Base-by-base conservation (phyloP, 129 eudicot genomes). In the Pulicaria dysenterica region DNA sequence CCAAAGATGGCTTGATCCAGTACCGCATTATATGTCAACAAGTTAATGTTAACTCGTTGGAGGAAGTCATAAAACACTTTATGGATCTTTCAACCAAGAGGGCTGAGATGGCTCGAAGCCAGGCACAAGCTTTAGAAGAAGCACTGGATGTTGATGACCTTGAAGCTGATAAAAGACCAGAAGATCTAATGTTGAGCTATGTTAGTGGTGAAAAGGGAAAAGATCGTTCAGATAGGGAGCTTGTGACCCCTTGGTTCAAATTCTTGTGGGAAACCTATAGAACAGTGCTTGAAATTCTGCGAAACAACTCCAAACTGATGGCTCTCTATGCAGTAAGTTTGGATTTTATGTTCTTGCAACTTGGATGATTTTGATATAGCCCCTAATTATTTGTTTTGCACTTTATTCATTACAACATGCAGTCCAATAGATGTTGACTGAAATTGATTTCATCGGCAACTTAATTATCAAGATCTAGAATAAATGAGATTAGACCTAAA, bases 141-240 rank as follows among this genome's bases (percentile, higher is more conserved):
- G 95, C 95, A 9, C 83, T 88, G 40, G 90, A 91, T 79, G 81
- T 91, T 15, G 92, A 91, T 69, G 95, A 91, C 60, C 62, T 91
- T 16, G 95, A 91, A 79, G 97, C 95, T 17, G 97, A 85, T 75
- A 87, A 80, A 48, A 85, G 89, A 69, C 97, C 97, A 0, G 95
- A 91, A 76, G 95, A 91, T 84, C 77, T 91, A 36, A 88, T 91
- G 95, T 49, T 91, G 76, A 91, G 97, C 72, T 87, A 85, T 81
- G 98, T 94, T 31, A 94, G 96, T 60, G 96, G 98, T 49, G 93
- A 90, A 74, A 94, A 90, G 77, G 98, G 97, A 68, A 94, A 90
- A 73, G 98, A 94, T 17, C 83, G 97, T 42, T 90, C 98, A 16
- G 98, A 90, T 69, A 88, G 97, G 40, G 96, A 90, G 82, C 96